Conservation (phyloP, 2,329 filamentous ascomycete genomes). For the Ophiosphaerella herpotricha region DNA sequence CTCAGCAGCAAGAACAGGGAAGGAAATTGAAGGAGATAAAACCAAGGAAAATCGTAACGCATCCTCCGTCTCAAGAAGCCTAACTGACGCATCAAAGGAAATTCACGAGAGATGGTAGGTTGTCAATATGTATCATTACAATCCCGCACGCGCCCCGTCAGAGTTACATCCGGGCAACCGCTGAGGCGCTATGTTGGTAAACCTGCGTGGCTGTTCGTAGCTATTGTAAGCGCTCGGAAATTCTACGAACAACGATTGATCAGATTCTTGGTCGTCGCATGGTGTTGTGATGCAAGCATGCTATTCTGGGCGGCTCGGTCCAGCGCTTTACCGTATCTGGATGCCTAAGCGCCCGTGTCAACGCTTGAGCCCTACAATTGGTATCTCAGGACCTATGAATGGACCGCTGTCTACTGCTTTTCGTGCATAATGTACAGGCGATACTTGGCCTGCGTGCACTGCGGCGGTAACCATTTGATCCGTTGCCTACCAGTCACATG, state of each 20-base stretch:
- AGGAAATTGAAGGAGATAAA: conserved; percentile 43
- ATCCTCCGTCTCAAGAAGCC: conserved; percentile 40
- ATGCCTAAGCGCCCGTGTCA: conserved; percentile 34
- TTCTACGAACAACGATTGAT: conserved; percentile 24
- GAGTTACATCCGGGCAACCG: conserved; percentile 39
- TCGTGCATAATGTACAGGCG: conserved; percentile 29
- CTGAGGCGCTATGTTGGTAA: conserved; percentile 40
- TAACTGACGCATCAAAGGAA: conserved; percentile 32
- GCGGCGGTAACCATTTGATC: conserved; percentile 19
- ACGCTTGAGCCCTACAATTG: conserved; percentile 14
- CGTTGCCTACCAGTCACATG: conserved; percentile 5
- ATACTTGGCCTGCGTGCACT: conserved; percentile 40
- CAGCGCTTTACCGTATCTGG: conserved; percentile 27
- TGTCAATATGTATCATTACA: conserved; percentile 42
- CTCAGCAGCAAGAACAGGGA: conserved; percentile 39
- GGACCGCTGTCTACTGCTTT: conserved; percentile 23
- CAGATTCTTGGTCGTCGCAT: conserved; percentile 25
- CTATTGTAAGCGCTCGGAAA: conserved; percentile 41
- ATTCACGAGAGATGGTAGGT: conserved; percentile 33
- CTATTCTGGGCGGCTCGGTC: conserved; percentile 37
- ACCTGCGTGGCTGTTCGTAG: conserved; percentile 31
- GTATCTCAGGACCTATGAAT: conserved; percentile 26
- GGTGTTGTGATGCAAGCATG: conserved; percentile 36
- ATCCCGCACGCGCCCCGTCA: conserved; percentile 36
- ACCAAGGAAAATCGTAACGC: conserved; percentile 45